A percentile compares a stretch with the other conserved stretches of the same genome.
Evolutionary conservation across 768 basidiomycete species (phyloP).

Genomic region (Mycena vitilis): DNA sequence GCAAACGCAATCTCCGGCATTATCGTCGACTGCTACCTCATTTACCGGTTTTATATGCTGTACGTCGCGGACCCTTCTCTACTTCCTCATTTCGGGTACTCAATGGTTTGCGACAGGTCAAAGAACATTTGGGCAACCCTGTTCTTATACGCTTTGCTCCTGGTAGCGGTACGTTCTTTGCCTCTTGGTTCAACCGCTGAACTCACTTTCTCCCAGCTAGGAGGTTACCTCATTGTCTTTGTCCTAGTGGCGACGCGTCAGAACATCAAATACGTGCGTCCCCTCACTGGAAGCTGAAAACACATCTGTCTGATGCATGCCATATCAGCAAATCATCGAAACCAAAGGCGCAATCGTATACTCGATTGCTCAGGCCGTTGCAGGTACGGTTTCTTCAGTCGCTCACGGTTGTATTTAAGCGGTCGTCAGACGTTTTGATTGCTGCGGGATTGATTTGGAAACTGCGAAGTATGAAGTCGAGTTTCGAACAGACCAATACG

Average conservation of each 20-base stretch:
- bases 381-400: too few species aligned
- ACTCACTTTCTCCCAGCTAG: background rate
- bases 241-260: too few species aligned
- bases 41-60: constrained; percentile 3
- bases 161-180: background rate
- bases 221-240: too few species aligned
- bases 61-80: background rate
- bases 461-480: constrained; percentile 8
- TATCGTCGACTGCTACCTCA: constrained; percentile 12
- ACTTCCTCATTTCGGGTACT: background rate
- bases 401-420: background rate
- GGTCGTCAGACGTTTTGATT: background rate
- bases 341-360: too few species aligned
- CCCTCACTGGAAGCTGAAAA: too few species aligned
- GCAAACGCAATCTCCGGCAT: background rate
- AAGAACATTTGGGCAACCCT: background rate
- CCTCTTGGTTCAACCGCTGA: too few species aligned
- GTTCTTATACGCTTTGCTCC: background rate
- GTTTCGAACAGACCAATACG: constrained; percentile 12
- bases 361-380: too few species aligned
- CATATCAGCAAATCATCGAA: too few species aligned
- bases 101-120: background rate
- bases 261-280: too few species aligned
- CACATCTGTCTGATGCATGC: too few species aligned
- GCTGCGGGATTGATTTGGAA: constrained; percentile 15